phyloP scores from a whole-genome alignment of 225 moss, liverwort and hornwort species.

The Climacium dendroides region DNA sequence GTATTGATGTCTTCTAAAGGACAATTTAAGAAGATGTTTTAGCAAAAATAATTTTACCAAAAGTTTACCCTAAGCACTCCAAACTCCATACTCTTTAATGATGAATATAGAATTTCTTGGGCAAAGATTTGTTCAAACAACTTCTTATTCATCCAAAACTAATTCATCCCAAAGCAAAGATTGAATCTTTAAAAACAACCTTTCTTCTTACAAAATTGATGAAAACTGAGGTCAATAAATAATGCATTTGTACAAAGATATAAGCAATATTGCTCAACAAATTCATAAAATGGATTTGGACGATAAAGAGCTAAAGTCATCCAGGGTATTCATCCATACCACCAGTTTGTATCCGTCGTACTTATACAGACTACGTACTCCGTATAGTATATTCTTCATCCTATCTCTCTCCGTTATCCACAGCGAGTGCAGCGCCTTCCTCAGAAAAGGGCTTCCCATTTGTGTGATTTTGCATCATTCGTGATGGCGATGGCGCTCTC shows the following conservation, averaged over 20 bases:
- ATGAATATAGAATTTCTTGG: rapidly evolving
- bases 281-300: neutral
- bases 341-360: neutral
- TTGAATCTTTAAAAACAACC: neutral
- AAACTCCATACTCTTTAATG: no score
- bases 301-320: neutral
- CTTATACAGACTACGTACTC: neutral
- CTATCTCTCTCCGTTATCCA: neutral
- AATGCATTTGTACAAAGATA: neutral
- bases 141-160: neutral
- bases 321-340: neutral
- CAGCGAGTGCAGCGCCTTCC: neutral
- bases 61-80: rapidly evolving
- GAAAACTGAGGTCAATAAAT: neutral
- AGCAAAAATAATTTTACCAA: no score
- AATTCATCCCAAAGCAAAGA: neutral
- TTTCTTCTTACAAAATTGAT: neutral
- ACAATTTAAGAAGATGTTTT: no score
- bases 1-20: no score
- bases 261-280: neutral
- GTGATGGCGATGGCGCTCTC: slow-evolving; percentile 21
- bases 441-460: neutral
- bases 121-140: neutral
- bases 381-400: neutral
- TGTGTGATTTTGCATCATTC: neutral